Conservation (phyloP, 148 eudicot species). For the Cornus florida region DNA sequence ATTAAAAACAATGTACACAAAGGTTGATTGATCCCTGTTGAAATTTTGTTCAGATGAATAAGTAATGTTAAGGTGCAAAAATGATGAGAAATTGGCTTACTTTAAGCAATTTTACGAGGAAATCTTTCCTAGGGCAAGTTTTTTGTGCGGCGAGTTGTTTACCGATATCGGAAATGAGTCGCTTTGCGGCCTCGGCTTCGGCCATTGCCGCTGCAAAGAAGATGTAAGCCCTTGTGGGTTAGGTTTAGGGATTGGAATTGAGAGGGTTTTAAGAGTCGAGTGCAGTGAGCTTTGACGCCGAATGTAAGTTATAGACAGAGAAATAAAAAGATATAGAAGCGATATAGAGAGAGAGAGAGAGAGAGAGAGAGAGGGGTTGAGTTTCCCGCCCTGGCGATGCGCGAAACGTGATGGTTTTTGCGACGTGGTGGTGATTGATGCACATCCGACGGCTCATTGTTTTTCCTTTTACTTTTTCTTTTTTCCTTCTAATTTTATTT, state of each 20-base stretch:
- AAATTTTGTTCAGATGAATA: not conserved
- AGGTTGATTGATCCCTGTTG: not conserved
- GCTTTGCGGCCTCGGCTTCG: conserved; percentile 36
- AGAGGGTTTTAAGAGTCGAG: not conserved
- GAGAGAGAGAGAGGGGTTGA: too few relatives aligned
- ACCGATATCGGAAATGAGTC: conserved; percentile 49
- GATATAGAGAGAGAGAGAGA: too few relatives aligned
- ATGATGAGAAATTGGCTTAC: conserved; percentile 28
- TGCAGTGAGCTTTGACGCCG: not conserved
- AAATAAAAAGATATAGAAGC: too few relatives aligned
- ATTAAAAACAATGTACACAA: not conserved
- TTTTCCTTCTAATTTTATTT: too few relatives aligned
- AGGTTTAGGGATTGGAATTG: not conserved
- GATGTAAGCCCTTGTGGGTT: not conserved
- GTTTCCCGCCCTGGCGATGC: too few relatives aligned
- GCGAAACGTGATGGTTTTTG: too few relatives aligned
- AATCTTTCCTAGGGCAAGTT: conserved; percentile 61
- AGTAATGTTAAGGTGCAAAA: not conserved
- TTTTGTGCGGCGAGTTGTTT: conserved; percentile 51
- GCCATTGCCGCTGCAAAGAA: conserved; percentile 29
- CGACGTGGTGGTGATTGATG: too few relatives aligned
- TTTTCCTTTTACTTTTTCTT: too few relatives aligned
- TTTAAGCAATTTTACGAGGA: conserved; percentile 60
- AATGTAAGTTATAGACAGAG: too few relatives aligned
- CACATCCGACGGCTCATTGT: too few relatives aligned